phyloP scores from a whole-genome alignment of 208 protist genomes.

The Wallacemonas sp. region DNA sequence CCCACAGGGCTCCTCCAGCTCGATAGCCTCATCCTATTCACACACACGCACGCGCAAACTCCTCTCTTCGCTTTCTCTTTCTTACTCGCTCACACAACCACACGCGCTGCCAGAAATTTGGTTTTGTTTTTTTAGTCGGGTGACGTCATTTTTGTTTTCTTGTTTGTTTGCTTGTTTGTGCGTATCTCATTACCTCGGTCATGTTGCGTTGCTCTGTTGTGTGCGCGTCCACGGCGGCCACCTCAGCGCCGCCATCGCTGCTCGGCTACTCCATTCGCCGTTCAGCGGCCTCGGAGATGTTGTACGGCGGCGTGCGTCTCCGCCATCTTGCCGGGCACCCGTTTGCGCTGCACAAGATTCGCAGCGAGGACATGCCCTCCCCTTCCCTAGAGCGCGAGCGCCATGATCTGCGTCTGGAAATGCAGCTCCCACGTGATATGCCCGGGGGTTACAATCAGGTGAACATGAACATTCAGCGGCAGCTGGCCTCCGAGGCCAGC shows the following conservation, averaged over 20 bases:
- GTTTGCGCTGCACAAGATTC: constrained; percentile 48
- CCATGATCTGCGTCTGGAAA: constrained; percentile 64
- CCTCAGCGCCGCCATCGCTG: constrained; percentile 27
- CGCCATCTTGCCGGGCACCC: constrained; percentile 51
- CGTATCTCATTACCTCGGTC: no score
- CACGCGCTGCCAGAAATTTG: no score
- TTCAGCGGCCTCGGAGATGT: constrained; percentile 68
- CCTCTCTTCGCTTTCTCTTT: no score
- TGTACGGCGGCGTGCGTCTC: constrained; percentile 81
- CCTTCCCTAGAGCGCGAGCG: constrained; percentile 56
- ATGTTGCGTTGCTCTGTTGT: constrained; percentile 17
- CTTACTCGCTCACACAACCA: no score
- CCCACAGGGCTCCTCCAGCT: no score
- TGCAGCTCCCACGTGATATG: constrained; percentile 47
- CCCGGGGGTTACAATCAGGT: constrained; percentile 17
- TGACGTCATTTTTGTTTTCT: constrained; percentile 14
- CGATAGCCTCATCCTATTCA: no score
- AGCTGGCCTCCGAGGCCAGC: constrained; percentile 23
- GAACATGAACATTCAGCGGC: constrained; percentile 35
- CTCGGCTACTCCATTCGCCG: constrained; percentile 73
- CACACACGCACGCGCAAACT: no score
- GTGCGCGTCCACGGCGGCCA: constrained; percentile 5
- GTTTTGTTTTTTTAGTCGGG: neutral
- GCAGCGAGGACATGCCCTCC: constrained; percentile 64
- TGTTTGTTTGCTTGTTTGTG: constrained; percentile 20